phyloP scores from a whole-genome alignment of 2,329 filamentous ascomycete genomes.

The Zasmidium angulare region DNA sequence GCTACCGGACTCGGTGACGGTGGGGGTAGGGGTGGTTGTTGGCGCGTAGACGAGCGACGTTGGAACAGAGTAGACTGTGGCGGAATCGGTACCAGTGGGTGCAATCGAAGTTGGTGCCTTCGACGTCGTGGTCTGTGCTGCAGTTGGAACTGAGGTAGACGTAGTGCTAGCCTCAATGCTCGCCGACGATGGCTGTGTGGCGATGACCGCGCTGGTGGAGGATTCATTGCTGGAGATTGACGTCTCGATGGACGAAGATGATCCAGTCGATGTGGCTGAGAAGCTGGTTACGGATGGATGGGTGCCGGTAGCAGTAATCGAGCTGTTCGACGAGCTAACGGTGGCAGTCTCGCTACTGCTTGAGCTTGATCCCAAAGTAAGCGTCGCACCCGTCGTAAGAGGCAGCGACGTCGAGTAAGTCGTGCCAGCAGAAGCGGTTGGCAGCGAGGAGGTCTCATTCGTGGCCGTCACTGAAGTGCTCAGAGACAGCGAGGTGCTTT shows the following conservation, averaged over 20 bases:
- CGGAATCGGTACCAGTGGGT: slow-evolving; percentile 48
- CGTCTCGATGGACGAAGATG: slow-evolving; percentile 2
- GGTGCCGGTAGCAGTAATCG: neutral
- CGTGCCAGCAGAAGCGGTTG: neutral
- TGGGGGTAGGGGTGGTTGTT: slow-evolving; percentile 33
- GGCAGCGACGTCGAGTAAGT: slow-evolving; percentile 16
- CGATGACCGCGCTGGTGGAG: neutral
- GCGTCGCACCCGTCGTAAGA: slow-evolving; percentile 17
- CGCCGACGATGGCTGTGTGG: slow-evolving; percentile 6
- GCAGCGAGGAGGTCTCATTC: slow-evolving; percentile 3
- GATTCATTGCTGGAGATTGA: slow-evolving; percentile 8
- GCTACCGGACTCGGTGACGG: slow-evolving; percentile 12
- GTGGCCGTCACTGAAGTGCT: slow-evolving; percentile 16
- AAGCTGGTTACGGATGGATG: neutral
- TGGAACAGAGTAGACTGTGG: slow-evolving; percentile 53
- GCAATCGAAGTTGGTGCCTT: slow-evolving; percentile 42
- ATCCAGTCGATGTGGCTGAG: neutral
- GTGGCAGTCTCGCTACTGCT: slow-evolving; percentile 2
- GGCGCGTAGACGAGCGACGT: slow-evolving; percentile 63
- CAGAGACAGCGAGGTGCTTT: neutral
- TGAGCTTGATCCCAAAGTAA: slow-evolving; percentile 12
- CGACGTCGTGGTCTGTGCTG: slow-evolving; percentile 9
- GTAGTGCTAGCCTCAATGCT: slow-evolving; percentile 12
- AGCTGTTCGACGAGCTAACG: slow-evolving; percentile 1
- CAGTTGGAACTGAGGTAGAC: neutral